phyloP scores from a whole-genome alignment of 768 basidiomycete genomes.

The Dacryopinax spathularia region DNA sequence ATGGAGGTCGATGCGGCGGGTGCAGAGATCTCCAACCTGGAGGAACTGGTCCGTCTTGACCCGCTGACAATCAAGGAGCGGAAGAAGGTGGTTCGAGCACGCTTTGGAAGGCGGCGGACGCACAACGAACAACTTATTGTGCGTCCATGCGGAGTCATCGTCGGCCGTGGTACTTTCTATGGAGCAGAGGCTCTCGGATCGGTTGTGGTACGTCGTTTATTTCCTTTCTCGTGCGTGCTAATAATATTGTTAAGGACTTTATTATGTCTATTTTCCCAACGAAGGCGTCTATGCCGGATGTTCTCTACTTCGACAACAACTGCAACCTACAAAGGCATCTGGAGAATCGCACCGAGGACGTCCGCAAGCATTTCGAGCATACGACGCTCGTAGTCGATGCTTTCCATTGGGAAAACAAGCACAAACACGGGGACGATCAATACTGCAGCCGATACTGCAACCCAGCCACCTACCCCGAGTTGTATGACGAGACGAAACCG shows the following conservation, averaged over 20 bases:
- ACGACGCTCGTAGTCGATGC: conserved; percentile 16
- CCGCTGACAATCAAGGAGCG: no score
- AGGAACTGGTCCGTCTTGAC: no score
- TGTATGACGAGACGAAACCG: no score
- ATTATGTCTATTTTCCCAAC: no score
- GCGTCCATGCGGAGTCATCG: conserved; percentile 15
- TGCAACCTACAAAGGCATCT: conserved; percentile 7
- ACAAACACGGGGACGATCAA: conserved; percentile 13
- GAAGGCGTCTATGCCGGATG: no score
- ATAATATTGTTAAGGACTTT: no score
- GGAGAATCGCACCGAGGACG: no score
- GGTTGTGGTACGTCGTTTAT: conserved; percentile 9
- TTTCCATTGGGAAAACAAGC: conserved; percentile 17
- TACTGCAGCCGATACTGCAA: conserved; percentile 15
- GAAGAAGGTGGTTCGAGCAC: no score
- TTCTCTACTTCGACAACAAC: no score
- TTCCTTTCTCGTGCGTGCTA: no score
- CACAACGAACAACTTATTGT: conserved; percentile 23
- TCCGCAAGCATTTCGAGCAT: conserved; percentile 13
- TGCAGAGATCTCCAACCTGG: no score
- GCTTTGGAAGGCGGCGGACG: conserved; percentile 18
- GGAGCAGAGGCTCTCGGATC: conserved; percentile 14
- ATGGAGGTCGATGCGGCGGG: no score
- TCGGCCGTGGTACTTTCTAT: conserved; percentile 17
- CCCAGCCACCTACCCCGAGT: conserved; percentile 8